These are phyloP conservation scores for Flagelloscypha sp. DNA, from an alignment of 768 basidiomycete genomes.

Conservation along the genomic window DNA sequence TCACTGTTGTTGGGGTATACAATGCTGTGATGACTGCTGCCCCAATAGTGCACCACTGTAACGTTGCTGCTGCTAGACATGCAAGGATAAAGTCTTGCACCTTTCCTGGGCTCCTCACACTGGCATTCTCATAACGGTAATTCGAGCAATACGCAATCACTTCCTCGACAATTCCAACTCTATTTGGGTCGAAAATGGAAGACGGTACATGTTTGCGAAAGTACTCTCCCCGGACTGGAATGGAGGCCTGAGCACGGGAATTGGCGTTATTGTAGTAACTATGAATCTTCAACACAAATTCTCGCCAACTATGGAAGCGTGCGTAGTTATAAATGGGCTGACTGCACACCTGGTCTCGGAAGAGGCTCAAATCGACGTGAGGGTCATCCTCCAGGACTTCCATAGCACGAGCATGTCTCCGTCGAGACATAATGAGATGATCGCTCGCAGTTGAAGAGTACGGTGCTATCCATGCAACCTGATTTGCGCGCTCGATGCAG, in stretches of 20 bases:
- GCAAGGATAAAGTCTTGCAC: constrained; percentile 20
- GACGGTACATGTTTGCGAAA: constrained; percentile 1
- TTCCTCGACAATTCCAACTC: constrained; percentile 14
- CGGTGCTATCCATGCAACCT: too few species aligned
- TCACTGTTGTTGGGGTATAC: constrained; percentile 23
- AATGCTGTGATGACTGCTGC: constrained; percentile 20
- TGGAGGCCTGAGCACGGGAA: too few species aligned
- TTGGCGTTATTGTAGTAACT: too few species aligned
- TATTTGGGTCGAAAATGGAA: too few species aligned
- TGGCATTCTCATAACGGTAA: constrained; percentile 2
- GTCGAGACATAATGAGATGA: too few species aligned
- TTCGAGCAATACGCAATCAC: constrained; percentile 13
- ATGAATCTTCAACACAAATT: too few species aligned
- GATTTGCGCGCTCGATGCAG: too few species aligned
- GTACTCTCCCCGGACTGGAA: constrained; percentile 10
- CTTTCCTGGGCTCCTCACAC: too few species aligned
- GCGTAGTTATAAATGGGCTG: constrained; percentile 17
- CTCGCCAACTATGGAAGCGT: constrained; percentile 12
- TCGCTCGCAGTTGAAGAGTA: too few species aligned
- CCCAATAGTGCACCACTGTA: constrained; percentile 26
- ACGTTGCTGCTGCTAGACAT: constrained; percentile 17
- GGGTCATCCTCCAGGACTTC: too few species aligned
- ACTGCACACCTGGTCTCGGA: constrained; percentile 15
- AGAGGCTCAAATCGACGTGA: too few species aligned
- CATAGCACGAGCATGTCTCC: too few species aligned